phyloP scores from a whole-genome alignment of 139 green algal species.

The Mychonastes homosphaera region DNA sequence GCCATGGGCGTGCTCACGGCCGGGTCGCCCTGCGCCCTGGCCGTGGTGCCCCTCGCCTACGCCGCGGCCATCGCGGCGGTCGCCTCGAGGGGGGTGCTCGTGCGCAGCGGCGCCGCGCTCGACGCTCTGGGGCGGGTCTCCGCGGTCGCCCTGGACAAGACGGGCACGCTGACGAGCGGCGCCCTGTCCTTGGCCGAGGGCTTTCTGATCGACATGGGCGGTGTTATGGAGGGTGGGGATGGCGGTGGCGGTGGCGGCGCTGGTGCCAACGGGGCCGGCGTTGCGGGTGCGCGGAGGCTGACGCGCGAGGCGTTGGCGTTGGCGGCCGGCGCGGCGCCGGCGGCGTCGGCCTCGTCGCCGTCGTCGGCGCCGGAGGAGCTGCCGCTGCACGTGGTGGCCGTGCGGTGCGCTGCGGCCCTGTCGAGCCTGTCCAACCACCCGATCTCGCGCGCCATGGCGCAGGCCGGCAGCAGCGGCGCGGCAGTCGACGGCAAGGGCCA shows the following conservation, averaged over 20 bases:
- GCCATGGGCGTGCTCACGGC: slow-evolving; percentile 72
- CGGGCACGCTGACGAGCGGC: slow-evolving; percentile 74
- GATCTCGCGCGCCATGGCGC: slow-evolving; percentile 33
- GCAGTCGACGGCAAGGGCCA: too few species aligned
- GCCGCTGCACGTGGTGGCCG: slow-evolving; percentile 12
- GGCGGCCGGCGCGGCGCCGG: not conserved
- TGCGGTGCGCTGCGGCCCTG: slow-evolving; percentile 31
- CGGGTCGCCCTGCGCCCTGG: slow-evolving; percentile 75
- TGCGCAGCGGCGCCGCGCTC: slow-evolving; percentile 60
- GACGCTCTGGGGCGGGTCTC: slow-evolving; percentile 50
- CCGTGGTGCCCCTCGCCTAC: slow-evolving; percentile 78
- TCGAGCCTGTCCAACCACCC: slow-evolving; percentile 36
- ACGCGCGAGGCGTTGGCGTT: not conserved
- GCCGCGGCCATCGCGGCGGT: slow-evolving; percentile 69
- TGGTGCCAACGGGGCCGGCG: slow-evolving; percentile 21
- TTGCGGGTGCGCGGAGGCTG: slow-evolving; percentile 7
- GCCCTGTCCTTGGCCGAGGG: slow-evolving; percentile 35
- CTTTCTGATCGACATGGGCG: slow-evolving; percentile 6
- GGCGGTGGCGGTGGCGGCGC: not conserved
- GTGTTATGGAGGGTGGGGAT: too few species aligned
- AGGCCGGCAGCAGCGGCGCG: slow-evolving; percentile 13
- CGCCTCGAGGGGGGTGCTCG: slow-evolving; percentile 47
- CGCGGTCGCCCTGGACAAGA: slow-evolving; percentile 79
- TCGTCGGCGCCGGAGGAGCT: slow-evolving; percentile 1
- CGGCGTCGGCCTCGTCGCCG: not conserved